A percentile compares a stretch with the other conserved stretches of the same genome.
Evolutionary conservation across 2,329 filamentous ascomycete genomes (phyloP).

Genomic region (Lanzia echinophila): DNA sequence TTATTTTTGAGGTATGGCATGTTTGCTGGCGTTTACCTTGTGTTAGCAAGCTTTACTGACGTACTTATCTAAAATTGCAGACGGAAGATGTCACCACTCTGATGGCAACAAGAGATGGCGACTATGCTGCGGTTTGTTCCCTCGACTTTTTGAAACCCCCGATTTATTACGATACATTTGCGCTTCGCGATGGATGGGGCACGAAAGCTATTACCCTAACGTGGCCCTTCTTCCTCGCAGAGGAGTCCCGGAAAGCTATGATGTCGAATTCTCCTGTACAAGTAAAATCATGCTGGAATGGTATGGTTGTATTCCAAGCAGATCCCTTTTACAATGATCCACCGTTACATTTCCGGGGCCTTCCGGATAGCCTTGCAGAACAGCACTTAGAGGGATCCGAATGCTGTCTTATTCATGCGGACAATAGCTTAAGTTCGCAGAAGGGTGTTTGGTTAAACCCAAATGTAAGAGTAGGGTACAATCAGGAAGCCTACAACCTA

Average conservation of each 20-base stretch:
- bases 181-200: slow-evolving; percentile 48
- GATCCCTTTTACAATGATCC: slow-evolving; percentile 42
- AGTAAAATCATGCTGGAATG: slow-evolving; percentile 52
- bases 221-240: slow-evolving; percentile 53
- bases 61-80: slow-evolving; percentile 28
- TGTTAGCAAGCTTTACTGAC: background rate
- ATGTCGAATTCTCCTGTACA: slow-evolving; percentile 43
- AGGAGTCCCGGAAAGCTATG: slow-evolving; percentile 46
- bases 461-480: slow-evolving; percentile 61
- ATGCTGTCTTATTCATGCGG: slow-evolving; percentile 70
- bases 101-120: slow-evolving; percentile 49
- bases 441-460: slow-evolving; percentile 63
- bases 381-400: slow-evolving; percentile 68
- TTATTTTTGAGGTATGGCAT: slow-evolving; percentile 49
- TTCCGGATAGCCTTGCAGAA: slow-evolving; percentile 54
- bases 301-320: slow-evolving; percentile 46
- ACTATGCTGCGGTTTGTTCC: slow-evolving; percentile 56
- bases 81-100: slow-evolving; percentile 49
- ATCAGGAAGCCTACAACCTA: slow-evolving; percentile 39
- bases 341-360: slow-evolving; percentile 53
- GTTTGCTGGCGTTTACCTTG: background rate
- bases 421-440: slow-evolving; percentile 42
- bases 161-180: slow-evolving; percentile 52
- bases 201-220: slow-evolving; percentile 44
- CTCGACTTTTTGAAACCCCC: slow-evolving; percentile 46